These are phyloP conservation scores for Firmiana major DNA, from an alignment of 345 rosid genomes.

Conservation along the genomic window DNA sequence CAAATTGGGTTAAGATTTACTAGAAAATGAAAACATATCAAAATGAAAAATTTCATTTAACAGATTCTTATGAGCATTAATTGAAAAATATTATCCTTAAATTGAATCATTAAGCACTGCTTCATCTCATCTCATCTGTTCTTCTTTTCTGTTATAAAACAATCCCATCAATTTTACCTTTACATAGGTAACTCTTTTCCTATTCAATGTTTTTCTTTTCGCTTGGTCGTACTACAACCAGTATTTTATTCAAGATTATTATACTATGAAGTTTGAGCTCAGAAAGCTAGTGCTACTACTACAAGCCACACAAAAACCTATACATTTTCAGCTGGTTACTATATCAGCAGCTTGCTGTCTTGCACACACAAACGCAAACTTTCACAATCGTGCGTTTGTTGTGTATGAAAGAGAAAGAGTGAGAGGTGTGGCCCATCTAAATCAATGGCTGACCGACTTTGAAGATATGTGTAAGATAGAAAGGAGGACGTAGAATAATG, in stretches of 20 bases:
- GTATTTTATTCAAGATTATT: too few relatives aligned
- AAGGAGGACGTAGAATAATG: conserved; percentile 1
- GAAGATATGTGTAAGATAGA: conserved; percentile 10
- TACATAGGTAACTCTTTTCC: neutral
- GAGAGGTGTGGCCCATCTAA: conserved; percentile 17
- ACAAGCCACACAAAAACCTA: conserved; percentile 24
- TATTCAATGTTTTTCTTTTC: neutral
- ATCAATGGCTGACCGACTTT: conserved; percentile 32
- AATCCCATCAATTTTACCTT: neutral
- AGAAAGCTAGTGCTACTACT: conserved; percentile 1
- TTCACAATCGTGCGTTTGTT: conserved; percentile 11
- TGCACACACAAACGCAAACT: neutral
- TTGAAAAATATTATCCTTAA: too few relatives aligned
- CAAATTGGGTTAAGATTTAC: too few relatives aligned
- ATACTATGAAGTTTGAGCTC: conserved; percentile 17
- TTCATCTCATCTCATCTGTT: neutral
- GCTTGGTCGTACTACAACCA: too few relatives aligned
- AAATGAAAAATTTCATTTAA: too few relatives aligned
- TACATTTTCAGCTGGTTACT: conserved; percentile 26
- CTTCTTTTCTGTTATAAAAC: neutral
- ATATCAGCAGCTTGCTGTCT: conserved; percentile 13
- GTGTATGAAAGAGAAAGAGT: neutral
- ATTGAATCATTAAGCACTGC: too few relatives aligned
- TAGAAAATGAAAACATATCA: too few relatives aligned
- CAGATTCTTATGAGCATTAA: too few relatives aligned